These are phyloP conservation scores for Paracoccidioides brasiliensis DNA, from an alignment of 2,329 filamentous ascomycete genomes.

Conservation along the genomic window DNA sequence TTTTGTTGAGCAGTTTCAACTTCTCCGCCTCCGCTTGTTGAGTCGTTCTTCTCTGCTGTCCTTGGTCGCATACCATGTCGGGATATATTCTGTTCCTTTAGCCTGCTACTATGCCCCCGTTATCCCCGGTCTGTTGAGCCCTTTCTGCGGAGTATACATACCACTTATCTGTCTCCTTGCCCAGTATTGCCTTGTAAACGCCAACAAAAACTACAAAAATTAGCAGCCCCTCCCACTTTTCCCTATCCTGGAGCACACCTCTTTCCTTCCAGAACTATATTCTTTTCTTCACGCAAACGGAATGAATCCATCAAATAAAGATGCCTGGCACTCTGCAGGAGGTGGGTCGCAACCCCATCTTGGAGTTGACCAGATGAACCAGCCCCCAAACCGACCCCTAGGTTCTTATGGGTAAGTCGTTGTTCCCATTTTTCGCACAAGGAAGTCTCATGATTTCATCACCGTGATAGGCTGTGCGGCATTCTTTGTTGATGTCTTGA, in stretches of 20 bases:
- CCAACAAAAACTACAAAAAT: neutral
- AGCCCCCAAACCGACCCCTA: conserved; percentile 27
- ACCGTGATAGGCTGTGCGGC: conserved; percentile 5
- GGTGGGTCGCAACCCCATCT: conserved; percentile 30
- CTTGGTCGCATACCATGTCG: neutral
- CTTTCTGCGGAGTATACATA: too few species aligned
- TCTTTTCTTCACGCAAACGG: neutral
- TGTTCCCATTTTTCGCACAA: conserved; percentile 3
- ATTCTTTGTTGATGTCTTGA: conserved; percentile 1
- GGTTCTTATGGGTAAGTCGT: conserved; percentile 32
- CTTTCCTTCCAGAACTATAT: neutral
- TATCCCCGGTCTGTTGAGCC: neutral
- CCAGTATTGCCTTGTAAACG: neutral
- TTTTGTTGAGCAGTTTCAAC: neutral
- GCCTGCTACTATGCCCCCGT: neutral
- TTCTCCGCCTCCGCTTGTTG: neutral
- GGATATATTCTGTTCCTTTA: neutral
- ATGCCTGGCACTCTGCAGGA: conserved; percentile 29
- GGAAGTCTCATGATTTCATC: neutral
- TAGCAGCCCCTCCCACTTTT: neutral
- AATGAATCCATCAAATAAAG: conserved; percentile 32
- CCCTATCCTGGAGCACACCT: neutral
- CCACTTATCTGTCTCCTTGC: neutral
- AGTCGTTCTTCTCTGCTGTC: neutral
- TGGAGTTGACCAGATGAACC: conserved; percentile 31